A percentile compares a stretch with the other conserved stretches of the same genome.
Evolutionary conservation across 768 basidiomycete genomes (phyloP).

Genomic region (Mycena capillaripes): DNA sequence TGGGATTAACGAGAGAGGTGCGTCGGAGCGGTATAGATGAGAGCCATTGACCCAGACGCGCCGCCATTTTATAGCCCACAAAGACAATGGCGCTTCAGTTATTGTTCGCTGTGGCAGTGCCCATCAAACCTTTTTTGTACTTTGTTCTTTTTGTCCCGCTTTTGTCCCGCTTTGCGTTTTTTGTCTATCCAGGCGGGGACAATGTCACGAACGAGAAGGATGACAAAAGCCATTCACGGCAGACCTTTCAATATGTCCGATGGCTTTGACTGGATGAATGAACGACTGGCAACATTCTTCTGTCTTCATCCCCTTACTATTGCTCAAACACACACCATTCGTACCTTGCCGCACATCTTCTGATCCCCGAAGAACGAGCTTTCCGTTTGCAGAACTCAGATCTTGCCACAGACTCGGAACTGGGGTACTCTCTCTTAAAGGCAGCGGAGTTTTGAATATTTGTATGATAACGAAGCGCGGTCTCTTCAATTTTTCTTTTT

Average conservation of each 20-base stretch:
- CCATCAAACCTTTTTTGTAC: not conserved
- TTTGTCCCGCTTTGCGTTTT: not conserved
- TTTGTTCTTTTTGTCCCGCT: not conserved
- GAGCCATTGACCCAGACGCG: not conserved
- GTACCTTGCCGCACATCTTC: too few species aligned
- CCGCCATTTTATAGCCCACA: conserved; percentile 6
- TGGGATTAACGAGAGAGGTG: conserved; percentile 21
- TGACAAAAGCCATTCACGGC: not conserved
- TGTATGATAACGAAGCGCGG: not conserved
- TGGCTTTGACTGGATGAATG: not conserved
- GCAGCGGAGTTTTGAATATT: not conserved
- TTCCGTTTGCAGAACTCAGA: not conserved
- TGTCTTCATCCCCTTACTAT: too few species aligned
- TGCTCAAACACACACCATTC: too few species aligned
- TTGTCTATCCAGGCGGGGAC: not conserved
- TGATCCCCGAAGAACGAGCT: too few species aligned
- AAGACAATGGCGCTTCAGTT: too few species aligned
- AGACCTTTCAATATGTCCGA: too few species aligned
- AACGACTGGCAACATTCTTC: not conserved
- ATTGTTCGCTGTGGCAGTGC: conserved; percentile 3
- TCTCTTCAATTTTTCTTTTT: not conserved
- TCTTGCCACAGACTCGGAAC: too few species aligned
- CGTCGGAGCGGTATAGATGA: conserved; percentile 8
- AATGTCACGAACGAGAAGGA: too few species aligned
- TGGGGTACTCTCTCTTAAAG: not conserved